Evolutionary conservation across 306 rosid species (phyloP), one percentile per base, ranked within the genome.

Genomic region (Trifolium subterraneum): DNA sequence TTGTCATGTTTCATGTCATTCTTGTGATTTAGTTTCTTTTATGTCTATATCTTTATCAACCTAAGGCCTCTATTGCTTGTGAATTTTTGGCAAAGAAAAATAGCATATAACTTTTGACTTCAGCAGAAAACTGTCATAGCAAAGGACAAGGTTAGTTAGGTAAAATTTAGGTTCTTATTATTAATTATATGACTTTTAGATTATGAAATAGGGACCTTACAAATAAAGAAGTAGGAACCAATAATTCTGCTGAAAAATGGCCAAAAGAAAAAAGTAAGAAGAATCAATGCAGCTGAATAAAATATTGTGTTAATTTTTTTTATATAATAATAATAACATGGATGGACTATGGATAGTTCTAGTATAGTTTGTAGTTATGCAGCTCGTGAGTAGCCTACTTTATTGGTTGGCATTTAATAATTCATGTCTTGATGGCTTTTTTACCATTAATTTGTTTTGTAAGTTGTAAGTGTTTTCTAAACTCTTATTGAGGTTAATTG

Each of bases 301-400:
- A 73, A 52, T 58, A 55, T 31, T 59, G 64, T 58, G 64, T 68
- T 58, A 41, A 19, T 55, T 56, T 29, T 29, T 29, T 29, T 77
- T 59, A 2, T 59, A 55, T 18, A 14, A 44, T 48, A 14, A 44
- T 48, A 69, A 55, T 74, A 77, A 41, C 69, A 44, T 13, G 16
- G 39, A 50, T 70, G 25, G 23, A 56, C 11, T 19, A 23, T 56
- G 81, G 88, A 85, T 74, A 80, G 78, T 86, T 84, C 78, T 88
- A 72, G 84, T 82, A 45, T 75, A 68, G 35, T 80, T 76, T 80
- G 51, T 72, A 70, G 74, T 48, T 70, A 48, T 76, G 81, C 77
- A 75, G 64, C 93, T 80, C 88, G 93, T 91, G 96, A 93, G 80
- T 78, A 85, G 78, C 90, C 90, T 82, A 85, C 84, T 90, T 87